Evolutionary conservation across 306 rosid genomes (phyloP).

Genomic region (Aeschynomene evenia): DNA sequence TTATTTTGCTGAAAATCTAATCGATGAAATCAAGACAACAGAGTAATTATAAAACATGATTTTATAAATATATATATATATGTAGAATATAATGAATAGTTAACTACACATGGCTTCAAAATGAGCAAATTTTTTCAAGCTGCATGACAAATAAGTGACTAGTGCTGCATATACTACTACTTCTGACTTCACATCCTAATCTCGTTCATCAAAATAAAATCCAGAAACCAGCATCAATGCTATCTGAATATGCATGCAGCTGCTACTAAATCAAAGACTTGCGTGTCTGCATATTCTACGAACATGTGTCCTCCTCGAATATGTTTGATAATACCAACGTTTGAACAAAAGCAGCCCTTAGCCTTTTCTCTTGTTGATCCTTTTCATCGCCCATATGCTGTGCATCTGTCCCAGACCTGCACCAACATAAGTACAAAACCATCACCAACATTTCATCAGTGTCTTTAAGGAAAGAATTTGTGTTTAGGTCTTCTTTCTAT

Average conservation of each 20-base stretch:
- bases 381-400: constrained; percentile 35
- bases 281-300: constrained; percentile 1
- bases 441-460: constrained; percentile 10
- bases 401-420: constrained; percentile 48
- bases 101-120: neutral
- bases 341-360: constrained; percentile 68
- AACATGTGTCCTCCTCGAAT: constrained; percentile 35
- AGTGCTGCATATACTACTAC: neutral
- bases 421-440: constrained; percentile 24
- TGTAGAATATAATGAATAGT: neutral
- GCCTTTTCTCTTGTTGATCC: constrained; percentile 60
- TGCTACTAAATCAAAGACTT: constrained; percentile 34
- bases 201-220: constrained; percentile 38
- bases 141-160: constrained; percentile 8
- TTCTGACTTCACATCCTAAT: constrained; percentile 27
- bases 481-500: neutral
- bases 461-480: neutral
- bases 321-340: constrained; percentile 66
- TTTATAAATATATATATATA: neutral
- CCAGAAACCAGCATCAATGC: constrained; percentile 27
- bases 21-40: neutral
- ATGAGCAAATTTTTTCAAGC: neutral
- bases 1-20: neutral
- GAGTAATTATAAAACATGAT: neutral
- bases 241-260: constrained; percentile 26